A percentile compares a stretch with the other conserved stretches of the same genome.
phyloP scores from a whole-genome alignment of 1,284 basidiomycete species.

The Flammula alnicola region DNA sequence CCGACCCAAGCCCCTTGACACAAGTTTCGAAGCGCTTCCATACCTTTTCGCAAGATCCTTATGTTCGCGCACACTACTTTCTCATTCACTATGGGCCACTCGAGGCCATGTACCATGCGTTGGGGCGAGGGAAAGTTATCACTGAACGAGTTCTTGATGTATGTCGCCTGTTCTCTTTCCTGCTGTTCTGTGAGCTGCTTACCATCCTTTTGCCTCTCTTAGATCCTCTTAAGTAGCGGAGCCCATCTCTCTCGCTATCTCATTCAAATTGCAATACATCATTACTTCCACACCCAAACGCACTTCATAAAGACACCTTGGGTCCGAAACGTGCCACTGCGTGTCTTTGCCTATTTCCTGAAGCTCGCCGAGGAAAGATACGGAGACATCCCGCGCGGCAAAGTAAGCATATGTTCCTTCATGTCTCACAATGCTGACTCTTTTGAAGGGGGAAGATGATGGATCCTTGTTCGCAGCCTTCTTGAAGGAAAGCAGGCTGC shows the following conservation, averaged over 20 bases:
- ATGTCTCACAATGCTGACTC: constrained; percentile 17
- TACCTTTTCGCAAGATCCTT: constrained; percentile 70
- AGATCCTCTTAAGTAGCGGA: constrained; percentile 75
- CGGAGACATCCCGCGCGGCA: constrained; percentile 66
- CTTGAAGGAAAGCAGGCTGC: constrained; percentile 68
- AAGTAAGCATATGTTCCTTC: constrained; percentile 38
- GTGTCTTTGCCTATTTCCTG: constrained; percentile 66
- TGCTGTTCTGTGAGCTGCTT: constrained; percentile 17
- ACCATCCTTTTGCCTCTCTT: constrained; percentile 22
- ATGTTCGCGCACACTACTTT: constrained; percentile 76
- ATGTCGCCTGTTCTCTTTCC: constrained; percentile 36
- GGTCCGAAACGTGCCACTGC: constrained; percentile 65
- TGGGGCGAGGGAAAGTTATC: constrained; percentile 68
- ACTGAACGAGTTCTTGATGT: constrained; percentile 73
- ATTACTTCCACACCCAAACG: constrained; percentile 70
- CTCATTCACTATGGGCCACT: constrained; percentile 68
- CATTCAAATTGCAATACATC: constrained; percentile 74
- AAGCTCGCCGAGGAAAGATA: constrained; percentile 58
- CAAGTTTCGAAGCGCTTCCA: constrained; percentile 61
- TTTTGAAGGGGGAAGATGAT: constrained; percentile 63
- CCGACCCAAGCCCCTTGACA: constrained; percentile 63
- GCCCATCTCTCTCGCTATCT: constrained; percentile 79
- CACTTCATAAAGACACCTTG: constrained; percentile 75
- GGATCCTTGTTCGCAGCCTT: constrained; percentile 65
- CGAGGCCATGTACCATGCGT: constrained; percentile 72